Percentiles rank a stretch among this genome's conserved stretches.
Evolutionary conservation across 78 protist species (phyloP).

Genomic region (Chrysochromulina tobinii): DNA sequence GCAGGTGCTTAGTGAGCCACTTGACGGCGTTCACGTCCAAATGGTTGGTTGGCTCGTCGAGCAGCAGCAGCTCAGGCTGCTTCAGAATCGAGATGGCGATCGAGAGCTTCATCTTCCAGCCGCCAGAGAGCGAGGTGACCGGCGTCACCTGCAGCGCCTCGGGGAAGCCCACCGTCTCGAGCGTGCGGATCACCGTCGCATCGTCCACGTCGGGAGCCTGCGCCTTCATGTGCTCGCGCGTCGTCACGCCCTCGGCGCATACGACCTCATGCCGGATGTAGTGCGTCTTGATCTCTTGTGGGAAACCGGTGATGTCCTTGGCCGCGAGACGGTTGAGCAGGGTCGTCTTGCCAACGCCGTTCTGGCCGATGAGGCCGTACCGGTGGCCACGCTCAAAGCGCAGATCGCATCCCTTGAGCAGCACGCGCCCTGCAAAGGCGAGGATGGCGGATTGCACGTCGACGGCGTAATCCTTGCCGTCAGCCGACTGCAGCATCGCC

Average conservation of each 20-base stretch:
- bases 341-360: constrained; percentile 39
- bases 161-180: neutral
- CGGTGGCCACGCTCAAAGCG: neutral
- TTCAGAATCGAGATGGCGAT: neutral
- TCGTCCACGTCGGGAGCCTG: neutral
- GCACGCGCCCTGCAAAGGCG: neutral
- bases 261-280: constrained; percentile 16
- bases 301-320: neutral
- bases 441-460: neutral
- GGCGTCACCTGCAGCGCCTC: neutral
- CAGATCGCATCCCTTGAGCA: neutral
- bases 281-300: neutral
- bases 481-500: neutral
- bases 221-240: neutral
- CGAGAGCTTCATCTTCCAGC: neutral
- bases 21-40: neutral
- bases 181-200: neutral
- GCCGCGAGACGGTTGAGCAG: constrained; percentile 8
- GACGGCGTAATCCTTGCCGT: neutral
- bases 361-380: constrained; percentile 31
- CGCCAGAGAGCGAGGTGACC: neutral
- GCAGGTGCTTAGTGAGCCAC: neutral
- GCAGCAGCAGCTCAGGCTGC: constrained; percentile 48
- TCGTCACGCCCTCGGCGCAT: neutral
- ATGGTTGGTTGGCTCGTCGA: constrained; percentile 64